Evolutionary conservation across 805 yeast species (phyloP), one percentile per base, ranked within the genome.

Genomic region (Saccharomyces jurei): DNA sequence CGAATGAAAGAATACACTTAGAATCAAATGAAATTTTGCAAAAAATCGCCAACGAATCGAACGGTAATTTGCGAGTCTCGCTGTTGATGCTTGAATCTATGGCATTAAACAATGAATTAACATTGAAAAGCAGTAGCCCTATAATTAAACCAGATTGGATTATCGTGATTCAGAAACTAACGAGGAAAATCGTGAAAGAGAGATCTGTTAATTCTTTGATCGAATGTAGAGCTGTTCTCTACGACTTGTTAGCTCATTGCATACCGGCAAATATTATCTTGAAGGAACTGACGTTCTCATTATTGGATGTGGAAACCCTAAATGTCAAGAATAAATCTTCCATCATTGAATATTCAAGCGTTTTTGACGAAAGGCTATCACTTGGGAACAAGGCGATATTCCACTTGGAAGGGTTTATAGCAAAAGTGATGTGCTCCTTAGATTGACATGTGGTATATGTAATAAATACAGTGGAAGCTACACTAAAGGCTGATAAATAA

Each of bases 381-480:
- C 72, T 87, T 55, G 99, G 98, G 2, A 80, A 81, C 56, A 94
- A 94, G 70, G 88, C 90, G 41, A 92, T 94, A 11, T 94, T 89
- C 71, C 99, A 94, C 71, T 72, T 94, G 53, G 99, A 94, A 73
- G 99, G 98, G 1, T 94, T 89, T 66, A 80, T 88, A 21, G 97
- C 97, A 0, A 85, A 81, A 66, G 81, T 83, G 1, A 92, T 94
- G 97, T 87, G 89, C 46, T 78, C 78, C 8, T 68, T 87, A 50
- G 94, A 86, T 62, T 36, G 10, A 36, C 14, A 13, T 36, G 17
- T 17, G 8, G 17, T 17, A 36, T 36, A 36, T 17, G 6, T 36
- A 5, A 21, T 36, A 17, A 36, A 8, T 36, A 36, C 22, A 17
- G 22, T 36, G 9, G 2, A 36, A 6, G 25, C 22, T 32, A 13